Conservation (phyloP, 139 green algal genomes). For the Mesotaenium endlicherianum region DNA sequence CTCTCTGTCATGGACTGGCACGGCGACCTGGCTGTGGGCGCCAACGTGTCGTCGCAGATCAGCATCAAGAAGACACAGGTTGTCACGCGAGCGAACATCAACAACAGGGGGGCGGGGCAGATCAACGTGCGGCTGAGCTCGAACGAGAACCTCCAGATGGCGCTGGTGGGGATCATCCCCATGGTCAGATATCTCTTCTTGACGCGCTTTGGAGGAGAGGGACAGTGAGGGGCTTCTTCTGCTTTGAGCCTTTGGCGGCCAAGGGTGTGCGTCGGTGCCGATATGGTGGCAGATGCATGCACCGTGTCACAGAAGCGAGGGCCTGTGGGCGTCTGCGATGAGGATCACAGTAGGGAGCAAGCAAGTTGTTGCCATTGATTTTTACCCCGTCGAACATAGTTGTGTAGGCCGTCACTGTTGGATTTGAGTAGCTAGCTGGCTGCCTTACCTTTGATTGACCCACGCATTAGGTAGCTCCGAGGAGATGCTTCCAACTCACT, state of each 20-base stretch:
- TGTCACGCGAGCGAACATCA: constrained; percentile 45
- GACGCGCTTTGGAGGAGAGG: background rate
- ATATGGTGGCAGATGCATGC: too few relatives aligned
- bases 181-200: constrained; percentile 45
- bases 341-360: too few relatives aligned
- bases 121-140: constrained; percentile 58
- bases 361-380: too few relatives aligned
- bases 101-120: constrained; percentile 55
- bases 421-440: too few relatives aligned
- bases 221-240: background rate
- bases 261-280: too few relatives aligned
- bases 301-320: too few relatives aligned
- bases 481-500: too few relatives aligned
- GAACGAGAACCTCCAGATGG: constrained; percentile 61
- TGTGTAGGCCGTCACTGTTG: too few relatives aligned
- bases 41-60: constrained; percentile 64
- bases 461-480: too few relatives aligned
- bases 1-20: constrained; percentile 65
- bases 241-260: background rate
- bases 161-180: constrained; percentile 45
- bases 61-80: constrained; percentile 51
- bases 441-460: too few relatives aligned
- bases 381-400: too few relatives aligned
- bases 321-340: too few relatives aligned
- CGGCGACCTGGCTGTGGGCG: constrained; percentile 63